phyloP scores from a whole-genome alignment of 371 early-diverging fungal genomes.

The Umbelopsis sp. region DNA sequence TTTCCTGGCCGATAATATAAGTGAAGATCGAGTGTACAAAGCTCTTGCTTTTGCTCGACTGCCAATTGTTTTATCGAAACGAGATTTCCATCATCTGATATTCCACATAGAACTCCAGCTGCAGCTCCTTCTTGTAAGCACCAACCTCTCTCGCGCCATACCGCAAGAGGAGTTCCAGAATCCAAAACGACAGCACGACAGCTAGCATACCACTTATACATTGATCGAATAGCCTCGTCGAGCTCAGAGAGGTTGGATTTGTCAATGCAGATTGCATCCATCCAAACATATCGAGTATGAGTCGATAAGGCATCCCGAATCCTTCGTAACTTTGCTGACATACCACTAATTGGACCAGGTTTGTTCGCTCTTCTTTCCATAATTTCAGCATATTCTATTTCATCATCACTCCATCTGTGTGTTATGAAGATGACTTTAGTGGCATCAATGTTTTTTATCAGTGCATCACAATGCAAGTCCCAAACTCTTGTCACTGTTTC shows the following conservation, averaged over 20 bases:
- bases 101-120: background rate
- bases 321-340: background rate
- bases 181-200: background rate
- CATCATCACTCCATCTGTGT: background rate
- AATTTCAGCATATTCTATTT: background rate
- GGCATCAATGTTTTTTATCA: background rate
- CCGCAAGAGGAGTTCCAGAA: background rate
- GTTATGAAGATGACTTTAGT: background rate
- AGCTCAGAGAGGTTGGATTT: background rate
- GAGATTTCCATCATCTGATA: background rate
- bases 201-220: background rate
- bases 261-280: background rate
- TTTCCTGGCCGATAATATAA: background rate
- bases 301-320: background rate
- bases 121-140: background rate
- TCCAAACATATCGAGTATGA: background rate
- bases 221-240: background rate
- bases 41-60: background rate
- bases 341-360: background rate
- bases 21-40: background rate
- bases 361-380: background rate
- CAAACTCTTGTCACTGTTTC: background rate
- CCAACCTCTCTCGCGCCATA: background rate
- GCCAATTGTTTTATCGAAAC: background rate
- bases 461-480: background rate